A percentile compares a stretch with the other conserved stretches of the same genome.
Conservation (phyloP, 2,329 filamentous ascomycete genomes). For the Pseudogymnoascus sp. region DNA sequence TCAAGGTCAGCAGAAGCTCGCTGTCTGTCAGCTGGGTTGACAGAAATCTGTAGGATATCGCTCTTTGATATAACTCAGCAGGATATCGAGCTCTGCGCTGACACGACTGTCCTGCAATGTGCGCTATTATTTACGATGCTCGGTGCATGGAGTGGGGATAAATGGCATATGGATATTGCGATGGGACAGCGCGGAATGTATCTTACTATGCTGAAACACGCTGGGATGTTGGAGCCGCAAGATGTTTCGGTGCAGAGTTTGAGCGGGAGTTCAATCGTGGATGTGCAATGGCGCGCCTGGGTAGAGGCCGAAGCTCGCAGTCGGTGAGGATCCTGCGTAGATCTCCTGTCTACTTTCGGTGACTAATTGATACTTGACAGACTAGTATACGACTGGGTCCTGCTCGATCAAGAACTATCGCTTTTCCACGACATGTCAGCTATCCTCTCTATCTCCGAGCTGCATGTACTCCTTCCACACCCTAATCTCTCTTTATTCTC, state of each 20-base stretch:
- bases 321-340: conserved; percentile 36
- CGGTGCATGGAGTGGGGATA: conserved; percentile 66
- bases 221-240: conserved; percentile 53
- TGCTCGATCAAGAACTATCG: conserved; percentile 64
- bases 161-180: conserved; percentile 70
- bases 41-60: conserved; percentile 63
- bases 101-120: conserved; percentile 55
- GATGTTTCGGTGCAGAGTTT: conserved; percentile 37
- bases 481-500: conserved; percentile 23
- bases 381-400: conserved; percentile 67
- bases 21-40: conserved; percentile 57
- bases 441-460: conserved; percentile 56
- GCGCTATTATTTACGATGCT: conserved; percentile 60
- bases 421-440: conserved; percentile 57
- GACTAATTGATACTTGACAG: conserved; percentile 32
- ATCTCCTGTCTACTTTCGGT: conserved; percentile 5
- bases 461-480: conserved; percentile 53
- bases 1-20: conserved; percentile 57
- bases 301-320: conserved; percentile 55
- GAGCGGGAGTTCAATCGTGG: conserved; percentile 36
- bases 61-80: conserved; percentile 66
- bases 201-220: conserved; percentile 62
- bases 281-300: conserved; percentile 55
- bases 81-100: conserved; percentile 58
- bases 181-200: conserved; percentile 70